These are phyloP conservation scores for Sugiyamaella qingdaonensis DNA, from an alignment of 805 yeast genomes.

Conservation along the genomic window DNA sequence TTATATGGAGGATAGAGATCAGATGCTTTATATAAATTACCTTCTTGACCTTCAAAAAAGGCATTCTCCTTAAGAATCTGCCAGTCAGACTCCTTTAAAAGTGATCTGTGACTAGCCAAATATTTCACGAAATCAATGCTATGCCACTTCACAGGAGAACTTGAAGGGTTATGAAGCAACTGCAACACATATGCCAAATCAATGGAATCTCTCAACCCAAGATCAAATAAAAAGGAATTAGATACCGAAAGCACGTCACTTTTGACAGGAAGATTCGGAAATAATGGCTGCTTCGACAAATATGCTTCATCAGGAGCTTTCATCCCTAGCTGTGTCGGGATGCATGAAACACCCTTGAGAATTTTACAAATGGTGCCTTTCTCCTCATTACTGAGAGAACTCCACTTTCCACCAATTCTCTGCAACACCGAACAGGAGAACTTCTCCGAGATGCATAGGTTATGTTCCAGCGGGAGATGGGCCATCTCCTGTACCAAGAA, in stretches of 20 bases:
- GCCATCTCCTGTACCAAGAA: constrained; percentile 14
- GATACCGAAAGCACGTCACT: constrained; percentile 22
- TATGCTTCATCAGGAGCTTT: constrained; percentile 33
- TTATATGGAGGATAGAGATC: constrained; percentile 33
- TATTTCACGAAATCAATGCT: constrained; percentile 35
- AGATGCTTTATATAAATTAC: constrained; percentile 20
- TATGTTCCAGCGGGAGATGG: constrained; percentile 16
- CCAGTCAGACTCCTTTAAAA: constrained; percentile 32
- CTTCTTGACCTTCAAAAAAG: constrained; percentile 27
- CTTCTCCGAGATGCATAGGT: constrained; percentile 20
- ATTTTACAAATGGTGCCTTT: constrained; percentile 10
- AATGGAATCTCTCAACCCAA: constrained; percentile 37
- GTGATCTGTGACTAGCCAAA: constrained; percentile 25
- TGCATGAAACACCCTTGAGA: constrained; percentile 25
- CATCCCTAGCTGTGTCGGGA: constrained; percentile 39
- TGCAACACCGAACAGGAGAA: constrained; percentile 27
- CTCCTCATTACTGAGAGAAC: constrained; percentile 8
- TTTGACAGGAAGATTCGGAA: constrained; percentile 36
- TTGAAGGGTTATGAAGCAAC: constrained; percentile 27
- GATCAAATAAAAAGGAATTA: constrained; percentile 20
- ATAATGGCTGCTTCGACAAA: constrained; percentile 30
- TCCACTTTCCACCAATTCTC: constrained; percentile 28
- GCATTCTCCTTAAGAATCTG: constrained; percentile 25
- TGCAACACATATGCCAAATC: constrained; percentile 36
- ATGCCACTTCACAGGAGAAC: constrained; percentile 30